These are phyloP conservation scores for Fusarium siculi DNA, from an alignment of 2,329 filamentous ascomycete species.

Conservation along the genomic window DNA sequence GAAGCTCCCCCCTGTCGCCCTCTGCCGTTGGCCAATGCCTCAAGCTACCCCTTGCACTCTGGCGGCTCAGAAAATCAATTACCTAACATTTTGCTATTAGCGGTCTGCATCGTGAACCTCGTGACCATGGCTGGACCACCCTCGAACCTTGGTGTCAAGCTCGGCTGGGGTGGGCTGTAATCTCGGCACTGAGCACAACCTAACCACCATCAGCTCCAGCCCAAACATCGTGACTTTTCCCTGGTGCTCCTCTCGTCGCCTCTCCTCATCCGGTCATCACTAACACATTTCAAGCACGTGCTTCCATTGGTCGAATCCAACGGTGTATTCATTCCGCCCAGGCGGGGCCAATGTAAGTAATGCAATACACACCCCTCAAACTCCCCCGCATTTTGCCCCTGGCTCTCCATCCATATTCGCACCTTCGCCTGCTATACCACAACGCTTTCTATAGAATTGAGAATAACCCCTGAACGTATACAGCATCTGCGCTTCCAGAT, in stretches of 20 bases:
- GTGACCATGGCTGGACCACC: constrained; percentile 27
- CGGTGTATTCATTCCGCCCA: constrained; percentile 14
- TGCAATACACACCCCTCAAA: constrained; percentile 15
- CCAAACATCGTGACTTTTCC: constrained; percentile 42
- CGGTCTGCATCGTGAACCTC: constrained; percentile 30
- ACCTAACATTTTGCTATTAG: constrained; percentile 43
- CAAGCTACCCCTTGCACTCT: constrained; percentile 28
- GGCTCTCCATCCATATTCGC: neutral
- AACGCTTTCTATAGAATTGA: constrained; percentile 28
- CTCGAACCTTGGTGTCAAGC: constrained; percentile 24
- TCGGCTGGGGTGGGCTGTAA: constrained; percentile 25
- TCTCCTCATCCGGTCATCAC: constrained; percentile 19
- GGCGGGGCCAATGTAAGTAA: neutral
- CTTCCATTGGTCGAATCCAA: constrained; percentile 35
- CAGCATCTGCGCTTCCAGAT: constrained; percentile 5
- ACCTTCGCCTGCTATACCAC: constrained; percentile 11
- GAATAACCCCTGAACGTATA: constrained; percentile 4
- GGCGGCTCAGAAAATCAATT: constrained; percentile 30
- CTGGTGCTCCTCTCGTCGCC: neutral
- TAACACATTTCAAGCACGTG: constrained; percentile 19
- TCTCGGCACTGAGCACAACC: constrained; percentile 3
- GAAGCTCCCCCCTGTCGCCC: constrained; percentile 2
- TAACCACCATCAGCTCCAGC: constrained; percentile 26
- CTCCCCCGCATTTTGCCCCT: constrained; percentile 35
- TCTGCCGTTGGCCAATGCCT: constrained; percentile 33